These are phyloP conservation scores for Dioszegia crocea DNA, from an alignment of 768 basidiomycete species.

Conservation along the genomic window DNA sequence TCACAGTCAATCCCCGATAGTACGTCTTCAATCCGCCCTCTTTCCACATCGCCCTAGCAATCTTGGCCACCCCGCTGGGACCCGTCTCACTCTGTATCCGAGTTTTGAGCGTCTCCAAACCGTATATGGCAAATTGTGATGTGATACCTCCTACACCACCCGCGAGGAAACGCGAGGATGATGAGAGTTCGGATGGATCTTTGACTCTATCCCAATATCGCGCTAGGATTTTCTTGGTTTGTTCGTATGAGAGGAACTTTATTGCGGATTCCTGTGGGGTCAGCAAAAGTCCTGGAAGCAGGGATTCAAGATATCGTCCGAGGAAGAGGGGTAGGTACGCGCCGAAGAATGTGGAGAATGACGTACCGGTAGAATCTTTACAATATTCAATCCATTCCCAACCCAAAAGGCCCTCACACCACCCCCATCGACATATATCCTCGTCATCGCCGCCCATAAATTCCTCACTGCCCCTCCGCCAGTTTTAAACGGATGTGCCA, in stretches of 20 bases:
- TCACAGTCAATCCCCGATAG: constrained; percentile 83
- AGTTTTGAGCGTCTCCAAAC: constrained; percentile 95
- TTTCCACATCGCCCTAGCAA: constrained; percentile 69
- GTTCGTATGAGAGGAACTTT: constrained; percentile 95
- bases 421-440: constrained; percentile 86
- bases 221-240: constrained; percentile 91
- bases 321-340: neutral
- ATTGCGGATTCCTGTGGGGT: constrained; percentile 75
- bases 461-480: constrained; percentile 49
- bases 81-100: constrained; percentile 87
- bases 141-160: constrained; percentile 94
- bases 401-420: constrained; percentile 86
- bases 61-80: constrained; percentile 56
- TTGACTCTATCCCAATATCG: constrained; percentile 85
- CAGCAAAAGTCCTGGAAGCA: neutral
- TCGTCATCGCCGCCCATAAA: constrained; percentile 66
- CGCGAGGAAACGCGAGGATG: constrained; percentile 84
- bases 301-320: no score
- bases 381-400: constrained; percentile 81
- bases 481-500: constrained; percentile 22
- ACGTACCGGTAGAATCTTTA: constrained; percentile 79
- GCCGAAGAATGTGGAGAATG: neutral
- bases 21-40: constrained; percentile 76
- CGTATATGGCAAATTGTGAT: constrained; percentile 66
- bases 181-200: constrained; percentile 81